A percentile compares a stretch with the other conserved stretches of the same genome.
phyloP scores from a whole-genome alignment of 257 asterid genomes.

The Nicotiana attenuata region DNA sequence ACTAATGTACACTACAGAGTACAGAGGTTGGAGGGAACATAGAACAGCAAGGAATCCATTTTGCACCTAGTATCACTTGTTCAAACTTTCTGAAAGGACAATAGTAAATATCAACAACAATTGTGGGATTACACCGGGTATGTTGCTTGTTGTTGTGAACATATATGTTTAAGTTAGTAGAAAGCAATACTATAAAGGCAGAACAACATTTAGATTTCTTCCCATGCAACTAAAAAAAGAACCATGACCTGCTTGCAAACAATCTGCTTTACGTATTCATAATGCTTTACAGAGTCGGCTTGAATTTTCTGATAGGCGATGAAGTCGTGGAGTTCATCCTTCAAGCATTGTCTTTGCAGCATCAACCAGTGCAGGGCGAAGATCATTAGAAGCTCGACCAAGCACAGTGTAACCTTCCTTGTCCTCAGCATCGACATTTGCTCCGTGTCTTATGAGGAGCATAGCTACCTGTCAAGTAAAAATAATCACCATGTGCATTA shows the following conservation, averaged over 20 bases:
- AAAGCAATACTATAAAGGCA: neutral
- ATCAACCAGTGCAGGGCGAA: slow-evolving; percentile 63
- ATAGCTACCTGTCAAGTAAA: slow-evolving; percentile 66
- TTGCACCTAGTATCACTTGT: neutral
- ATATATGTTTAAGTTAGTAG: neutral
- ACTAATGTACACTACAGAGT: neutral
- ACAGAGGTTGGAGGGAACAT: neutral
- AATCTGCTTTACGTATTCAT: neutral
- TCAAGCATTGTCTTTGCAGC: slow-evolving; percentile 92
- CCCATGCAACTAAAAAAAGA: neutral
- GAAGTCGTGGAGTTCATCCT: slow-evolving; percentile 32
- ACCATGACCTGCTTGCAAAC: neutral
- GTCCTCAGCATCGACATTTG: slow-evolving; percentile 78
- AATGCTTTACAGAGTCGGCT: neutral
- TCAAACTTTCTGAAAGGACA: neutral
- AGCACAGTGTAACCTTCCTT: slow-evolving; percentile 93
- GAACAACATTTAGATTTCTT: neutral
- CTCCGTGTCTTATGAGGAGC: slow-evolving; percentile 91
- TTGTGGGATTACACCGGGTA: too few species aligned
- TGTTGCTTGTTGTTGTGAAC: neutral
- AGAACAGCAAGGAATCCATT: too few species aligned
- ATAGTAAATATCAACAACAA: neutral
- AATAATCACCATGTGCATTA: neutral
- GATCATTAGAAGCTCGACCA: slow-evolving; percentile 64
- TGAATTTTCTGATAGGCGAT: neutral